A percentile compares a stretch with the other conserved stretches of the same genome.
Conservation (phyloP, 179 eudicot genomes). For the Heliamphora pulchella region DNA sequence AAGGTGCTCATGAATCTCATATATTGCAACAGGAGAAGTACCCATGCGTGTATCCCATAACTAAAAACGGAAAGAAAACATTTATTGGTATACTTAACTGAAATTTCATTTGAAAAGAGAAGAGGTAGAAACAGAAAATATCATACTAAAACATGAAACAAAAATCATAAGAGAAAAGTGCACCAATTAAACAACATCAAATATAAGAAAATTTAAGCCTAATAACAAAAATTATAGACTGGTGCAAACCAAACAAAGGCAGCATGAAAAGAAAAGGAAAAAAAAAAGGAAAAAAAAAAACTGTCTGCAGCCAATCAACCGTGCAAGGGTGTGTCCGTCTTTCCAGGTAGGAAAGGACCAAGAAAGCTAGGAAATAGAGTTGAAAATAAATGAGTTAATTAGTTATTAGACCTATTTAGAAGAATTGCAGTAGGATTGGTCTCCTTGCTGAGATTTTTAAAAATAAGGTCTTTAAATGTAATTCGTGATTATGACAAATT, state of each 20-base stretch:
- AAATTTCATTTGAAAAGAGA: neutral
- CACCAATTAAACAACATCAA: neutral
- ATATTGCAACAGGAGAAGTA: slow-evolving; percentile 31
- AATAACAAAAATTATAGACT: neutral
- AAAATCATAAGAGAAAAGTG: neutral
- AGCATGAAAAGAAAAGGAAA: neutral
- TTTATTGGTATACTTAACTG: slow-evolving; percentile 1
- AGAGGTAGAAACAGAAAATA: slow-evolving; percentile 1
- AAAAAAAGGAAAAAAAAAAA: neutral
- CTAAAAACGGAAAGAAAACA: slow-evolving; percentile 20
- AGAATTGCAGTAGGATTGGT: no score
- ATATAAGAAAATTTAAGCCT: neutral
- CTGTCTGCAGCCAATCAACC: neutral
- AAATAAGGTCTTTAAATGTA: no score
- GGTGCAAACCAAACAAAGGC: neutral
- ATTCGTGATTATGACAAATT: no score
- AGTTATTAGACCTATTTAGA: no score
- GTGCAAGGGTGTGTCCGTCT: neutral
- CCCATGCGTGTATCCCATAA: slow-evolving; percentile 49
- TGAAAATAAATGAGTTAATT: neutral
- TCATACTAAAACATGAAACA: neutral
- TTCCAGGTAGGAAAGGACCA: neutral
- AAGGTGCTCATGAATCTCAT: slow-evolving; percentile 44
- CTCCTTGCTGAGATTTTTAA: no score
- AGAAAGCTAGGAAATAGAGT: slow-evolving; percentile 1